Conservation (phyloP, 139 green algal genomes). For the Chara braunii region DNA sequence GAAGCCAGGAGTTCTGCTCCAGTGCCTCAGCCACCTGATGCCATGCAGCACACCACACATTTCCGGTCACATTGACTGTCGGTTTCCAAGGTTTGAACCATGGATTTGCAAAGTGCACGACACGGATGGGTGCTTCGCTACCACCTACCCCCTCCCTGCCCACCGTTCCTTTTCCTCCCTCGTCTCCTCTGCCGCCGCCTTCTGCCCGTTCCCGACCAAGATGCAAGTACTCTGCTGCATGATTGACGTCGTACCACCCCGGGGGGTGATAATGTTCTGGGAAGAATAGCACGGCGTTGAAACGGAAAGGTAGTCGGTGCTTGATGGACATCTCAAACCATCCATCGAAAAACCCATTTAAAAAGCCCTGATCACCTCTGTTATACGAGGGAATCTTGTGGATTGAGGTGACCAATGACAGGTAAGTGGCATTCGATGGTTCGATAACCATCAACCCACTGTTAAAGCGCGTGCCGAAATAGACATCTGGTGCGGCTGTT, state of each 20-base stretch:
- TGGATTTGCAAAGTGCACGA: slow-evolving; percentile 34
- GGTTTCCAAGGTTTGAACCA: slow-evolving; percentile 38
- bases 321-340: slow-evolving; percentile 23
- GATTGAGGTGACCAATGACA: not conserved
- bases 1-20: slow-evolving; percentile 21
- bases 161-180: too few species aligned
- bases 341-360: slow-evolving; percentile 29
- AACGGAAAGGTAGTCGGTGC: slow-evolving; percentile 21
- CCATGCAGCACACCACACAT: slow-evolving; percentile 27
- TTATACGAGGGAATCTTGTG: slow-evolving; percentile 6
- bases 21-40: slow-evolving; percentile 12
- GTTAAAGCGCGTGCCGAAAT: slow-evolving; percentile 23
- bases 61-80: slow-evolving; percentile 8
- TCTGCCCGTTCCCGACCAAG: too few species aligned
- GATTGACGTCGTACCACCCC: slow-evolving; percentile 29
- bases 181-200: too few species aligned
- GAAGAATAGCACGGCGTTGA: slow-evolving; percentile 38
- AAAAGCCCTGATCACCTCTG: slow-evolving; percentile 17
- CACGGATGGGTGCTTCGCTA: slow-evolving; percentile 14
- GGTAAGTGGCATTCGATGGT: slow-evolving; percentile 3
- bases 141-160: too few species aligned
- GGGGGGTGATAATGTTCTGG: slow-evolving; percentile 31
- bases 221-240: slow-evolving; percentile 8
- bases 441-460: slow-evolving; percentile 25
- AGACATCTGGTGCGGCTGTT: slow-evolving; percentile 22